Percentiles rank a stretch among this genome's conserved stretches.
Conservation (phyloP, 495 filamentous ascomycete genomes). For the Bacidia rubella region DNA sequence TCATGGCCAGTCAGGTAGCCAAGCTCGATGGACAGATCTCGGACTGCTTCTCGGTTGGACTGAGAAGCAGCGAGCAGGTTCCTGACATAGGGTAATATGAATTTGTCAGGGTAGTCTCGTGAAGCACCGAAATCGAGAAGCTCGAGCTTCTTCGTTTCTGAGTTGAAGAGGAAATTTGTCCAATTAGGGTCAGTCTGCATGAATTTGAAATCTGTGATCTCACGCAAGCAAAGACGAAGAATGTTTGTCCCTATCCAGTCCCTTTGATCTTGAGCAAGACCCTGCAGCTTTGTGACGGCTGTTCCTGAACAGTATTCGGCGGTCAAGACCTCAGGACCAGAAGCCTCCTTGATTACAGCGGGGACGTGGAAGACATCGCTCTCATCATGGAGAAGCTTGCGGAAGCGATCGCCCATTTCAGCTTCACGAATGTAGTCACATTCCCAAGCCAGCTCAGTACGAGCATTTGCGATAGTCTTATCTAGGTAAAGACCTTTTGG, state of each 20-base stretch:
- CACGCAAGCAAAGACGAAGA: constrained; percentile 80
- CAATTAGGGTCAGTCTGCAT: constrained; percentile 99
- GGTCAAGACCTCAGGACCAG: constrained; percentile 75
- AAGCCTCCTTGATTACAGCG: constrained; percentile 61
- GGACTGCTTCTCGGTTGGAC: constrained; percentile 47
- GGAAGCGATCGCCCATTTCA: constrained; percentile 59
- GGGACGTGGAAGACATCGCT: constrained; percentile 65
- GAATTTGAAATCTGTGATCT: constrained; percentile 85
- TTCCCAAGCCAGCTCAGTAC: constrained; percentile 86
- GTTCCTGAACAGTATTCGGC: constrained; percentile 82
- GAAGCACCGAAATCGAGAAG: constrained; percentile 93
- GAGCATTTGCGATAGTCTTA: constrained; percentile 95
- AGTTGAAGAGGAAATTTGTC: constrained; percentile 98
- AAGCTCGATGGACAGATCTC: constrained; percentile 59
- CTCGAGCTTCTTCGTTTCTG: constrained; percentile 56
- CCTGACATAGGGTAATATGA: constrained; percentile 63
- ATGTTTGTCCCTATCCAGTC: constrained; percentile 90
- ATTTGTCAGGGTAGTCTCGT: constrained; percentile 65
- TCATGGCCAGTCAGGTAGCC: constrained; percentile 91
- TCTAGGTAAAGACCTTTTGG: constrained; percentile 89
- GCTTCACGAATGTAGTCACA: constrained; percentile 91
- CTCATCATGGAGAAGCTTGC: constrained; percentile 55
- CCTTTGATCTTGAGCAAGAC: constrained; percentile 63
- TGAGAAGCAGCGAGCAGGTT: constrained; percentile 67
- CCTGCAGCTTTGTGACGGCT: constrained; percentile 70